Conservation (phyloP, 176 grass and related monocot genomes). For the Eragrostis curvula region DNA sequence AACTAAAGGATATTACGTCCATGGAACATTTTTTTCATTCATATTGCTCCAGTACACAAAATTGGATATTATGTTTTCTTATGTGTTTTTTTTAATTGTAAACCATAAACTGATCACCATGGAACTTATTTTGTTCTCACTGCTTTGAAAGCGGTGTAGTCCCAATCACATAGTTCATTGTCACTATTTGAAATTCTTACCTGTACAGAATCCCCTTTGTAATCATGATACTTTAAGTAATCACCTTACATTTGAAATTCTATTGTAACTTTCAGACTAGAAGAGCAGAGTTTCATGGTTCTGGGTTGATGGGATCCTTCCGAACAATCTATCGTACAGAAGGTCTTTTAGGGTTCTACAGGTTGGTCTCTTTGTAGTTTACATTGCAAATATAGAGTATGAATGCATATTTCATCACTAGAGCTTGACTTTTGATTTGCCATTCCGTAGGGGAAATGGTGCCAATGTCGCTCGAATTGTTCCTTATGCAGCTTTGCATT, state of each 20-base stretch:
- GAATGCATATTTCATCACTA: conserved; percentile 2
- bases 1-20: conserved; percentile 22
- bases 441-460: conserved; percentile 80
- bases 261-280: conserved; percentile 67
- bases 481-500: conserved; percentile 96
- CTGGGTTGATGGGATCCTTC: conserved; percentile 83
- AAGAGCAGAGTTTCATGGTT: conserved; percentile 85
- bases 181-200: neutral
- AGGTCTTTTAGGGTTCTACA: conserved; percentile 95
- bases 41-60: neutral
- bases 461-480: conserved; percentile 94
- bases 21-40: neutral
- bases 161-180: conserved; percentile 15
- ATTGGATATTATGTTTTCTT: neutral
- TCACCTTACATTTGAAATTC: conserved; percentile 22
- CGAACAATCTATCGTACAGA: conserved; percentile 83
- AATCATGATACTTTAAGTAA: neutral
- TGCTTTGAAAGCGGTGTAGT: neutral
- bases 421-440: conserved; percentile 36
- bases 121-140: neutral
- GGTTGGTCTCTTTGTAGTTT: conserved; percentile 50
- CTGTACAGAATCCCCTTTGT: conserved; percentile 12
- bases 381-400: conserved; percentile 5
- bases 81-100: neutral
- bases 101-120: conserved; percentile 7